phyloP scores from a whole-genome alignment of 345 rosid species.

The Trapa bicornis region DNA sequence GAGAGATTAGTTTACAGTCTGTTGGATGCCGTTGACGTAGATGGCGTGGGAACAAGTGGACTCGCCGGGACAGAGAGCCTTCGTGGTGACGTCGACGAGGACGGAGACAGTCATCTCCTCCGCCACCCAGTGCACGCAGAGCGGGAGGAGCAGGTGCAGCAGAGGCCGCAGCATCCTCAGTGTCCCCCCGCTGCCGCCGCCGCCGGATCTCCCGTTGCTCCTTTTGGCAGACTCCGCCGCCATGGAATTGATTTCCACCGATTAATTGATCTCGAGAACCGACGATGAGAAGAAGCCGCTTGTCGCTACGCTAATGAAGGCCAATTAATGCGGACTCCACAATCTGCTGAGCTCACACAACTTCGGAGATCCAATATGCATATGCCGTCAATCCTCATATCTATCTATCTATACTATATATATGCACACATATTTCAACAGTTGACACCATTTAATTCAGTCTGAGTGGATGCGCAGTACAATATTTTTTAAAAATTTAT shows the following conservation, averaged over 20 bases:
- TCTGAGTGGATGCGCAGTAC: neutral
- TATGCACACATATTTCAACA: too few relatives aligned
- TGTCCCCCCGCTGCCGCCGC: slow-evolving; percentile 18
- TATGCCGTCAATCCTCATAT: neutral
- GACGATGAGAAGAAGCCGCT: neutral
- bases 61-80: slow-evolving; percentile 36
- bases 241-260: neutral
- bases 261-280: neutral
- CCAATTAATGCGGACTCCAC: neutral
- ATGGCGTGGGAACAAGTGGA: slow-evolving; percentile 38
- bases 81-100: slow-evolving; percentile 41
- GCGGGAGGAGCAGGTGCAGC: slow-evolving; percentile 31
- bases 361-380: neutral
- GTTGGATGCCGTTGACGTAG: slow-evolving; percentile 41
- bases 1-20: slow-evolving; percentile 22
- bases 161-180: slow-evolving; percentile 30
- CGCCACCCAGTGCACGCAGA: slow-evolving; percentile 40
- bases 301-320: neutral
- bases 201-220: neutral
- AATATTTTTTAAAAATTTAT: neutral
- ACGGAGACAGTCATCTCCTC: slow-evolving; percentile 57
- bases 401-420: neutral
- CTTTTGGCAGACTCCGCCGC: neutral
- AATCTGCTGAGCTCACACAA: neutral
- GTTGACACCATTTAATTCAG: too few relatives aligned